Percentiles rank a stretch among this genome's conserved stretches.
Conservation (phyloP, 805 yeast species). For the Clavispora carvajalis region DNA sequence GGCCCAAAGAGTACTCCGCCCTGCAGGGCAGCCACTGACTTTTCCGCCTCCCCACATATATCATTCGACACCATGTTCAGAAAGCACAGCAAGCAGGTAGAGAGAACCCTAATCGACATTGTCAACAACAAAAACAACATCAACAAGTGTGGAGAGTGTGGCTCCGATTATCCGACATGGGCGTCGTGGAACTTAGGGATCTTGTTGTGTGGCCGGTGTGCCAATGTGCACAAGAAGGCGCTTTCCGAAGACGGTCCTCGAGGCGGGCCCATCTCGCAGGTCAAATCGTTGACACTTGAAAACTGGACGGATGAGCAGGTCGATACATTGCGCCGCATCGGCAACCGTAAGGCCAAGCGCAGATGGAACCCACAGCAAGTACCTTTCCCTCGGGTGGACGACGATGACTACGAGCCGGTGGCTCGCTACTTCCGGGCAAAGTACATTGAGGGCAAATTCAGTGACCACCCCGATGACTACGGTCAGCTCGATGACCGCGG, state of each 20-base stretch:
- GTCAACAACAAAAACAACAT: slow-evolving; percentile 54
- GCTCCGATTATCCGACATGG: slow-evolving; percentile 60
- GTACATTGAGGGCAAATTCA: slow-evolving; percentile 58
- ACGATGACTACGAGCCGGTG: slow-evolving; percentile 49
- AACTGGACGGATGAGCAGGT: slow-evolving; percentile 59
- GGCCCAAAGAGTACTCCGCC: background rate
- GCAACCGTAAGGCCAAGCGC: slow-evolving; percentile 56
- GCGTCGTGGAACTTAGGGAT: slow-evolving; percentile 52
- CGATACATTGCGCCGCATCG: slow-evolving; percentile 39
- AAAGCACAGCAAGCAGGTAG: slow-evolving; percentile 39
- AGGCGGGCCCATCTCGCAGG: slow-evolving; percentile 47
- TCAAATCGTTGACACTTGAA: slow-evolving; percentile 71
- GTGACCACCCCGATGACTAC: slow-evolving; percentile 33
- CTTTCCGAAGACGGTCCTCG: slow-evolving; percentile 35
- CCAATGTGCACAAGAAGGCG: slow-evolving; percentile 66
- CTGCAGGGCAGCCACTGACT: background rate
- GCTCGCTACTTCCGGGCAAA: slow-evolving; percentile 61
- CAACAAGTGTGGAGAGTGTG: slow-evolving; percentile 79
- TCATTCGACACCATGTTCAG: slow-evolving; percentile 30
- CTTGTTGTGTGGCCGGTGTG: slow-evolving; percentile 81
- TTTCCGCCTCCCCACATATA: background rate
- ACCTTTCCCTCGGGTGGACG: slow-evolving; percentile 76
- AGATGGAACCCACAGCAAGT: slow-evolving; percentile 65
- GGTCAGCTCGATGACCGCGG: slow-evolving; percentile 30
- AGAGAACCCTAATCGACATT: slow-evolving; percentile 51